Percentiles rank a stretch among this genome's conserved stretches.
phyloP scores from a whole-genome alignment of 2,329 filamentous ascomycete genomes.

The Fonsecaea nubica region DNA sequence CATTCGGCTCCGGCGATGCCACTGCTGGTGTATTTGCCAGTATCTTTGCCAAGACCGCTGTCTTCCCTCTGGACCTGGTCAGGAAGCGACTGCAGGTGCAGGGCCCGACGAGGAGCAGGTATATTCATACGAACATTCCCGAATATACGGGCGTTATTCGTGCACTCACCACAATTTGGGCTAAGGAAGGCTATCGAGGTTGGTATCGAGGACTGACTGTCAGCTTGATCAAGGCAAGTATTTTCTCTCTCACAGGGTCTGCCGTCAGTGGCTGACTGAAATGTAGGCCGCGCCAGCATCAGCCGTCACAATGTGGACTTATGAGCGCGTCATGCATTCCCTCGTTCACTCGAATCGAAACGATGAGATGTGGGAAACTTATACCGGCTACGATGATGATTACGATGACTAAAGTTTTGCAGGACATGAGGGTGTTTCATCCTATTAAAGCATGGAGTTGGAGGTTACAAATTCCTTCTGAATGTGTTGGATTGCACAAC shows the following conservation, averaged over 20 bases:
- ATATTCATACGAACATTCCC: conserved; percentile 87
- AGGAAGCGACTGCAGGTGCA: conserved; percentile 94
- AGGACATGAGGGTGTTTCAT: conserved; percentile 19
- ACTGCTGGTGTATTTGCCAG: conserved; percentile 80
- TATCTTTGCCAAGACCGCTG: conserved; percentile 81
- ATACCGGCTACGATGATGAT: conserved; percentile 38
- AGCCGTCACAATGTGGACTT: conserved; percentile 93
- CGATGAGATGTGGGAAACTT: conserved; percentile 40
- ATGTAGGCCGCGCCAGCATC: conserved; percentile 75
- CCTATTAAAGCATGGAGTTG: conserved; percentile 7
- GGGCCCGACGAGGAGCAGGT: conserved; percentile 78
- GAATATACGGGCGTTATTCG: conserved; percentile 72
- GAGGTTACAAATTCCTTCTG: not conserved
- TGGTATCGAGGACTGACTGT: conserved; percentile 88
- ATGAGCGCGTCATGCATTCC: conserved; percentile 74
- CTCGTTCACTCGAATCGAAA: conserved; percentile 54
- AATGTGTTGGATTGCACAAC: not conserved
- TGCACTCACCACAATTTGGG: conserved; percentile 72
- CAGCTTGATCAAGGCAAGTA: conserved; percentile 77
- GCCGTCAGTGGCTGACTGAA: conserved; percentile 6
- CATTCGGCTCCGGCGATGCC: conserved; percentile 81
- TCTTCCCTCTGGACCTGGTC: conserved; percentile 92
- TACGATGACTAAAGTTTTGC: conserved; percentile 37
- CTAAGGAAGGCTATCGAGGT: conserved; percentile 75
- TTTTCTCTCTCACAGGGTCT: not conserved